Evolutionary conservation across 2,329 filamentous ascomycete species (phyloP).

Genomic region (Verticillium tricorpus): DNA sequence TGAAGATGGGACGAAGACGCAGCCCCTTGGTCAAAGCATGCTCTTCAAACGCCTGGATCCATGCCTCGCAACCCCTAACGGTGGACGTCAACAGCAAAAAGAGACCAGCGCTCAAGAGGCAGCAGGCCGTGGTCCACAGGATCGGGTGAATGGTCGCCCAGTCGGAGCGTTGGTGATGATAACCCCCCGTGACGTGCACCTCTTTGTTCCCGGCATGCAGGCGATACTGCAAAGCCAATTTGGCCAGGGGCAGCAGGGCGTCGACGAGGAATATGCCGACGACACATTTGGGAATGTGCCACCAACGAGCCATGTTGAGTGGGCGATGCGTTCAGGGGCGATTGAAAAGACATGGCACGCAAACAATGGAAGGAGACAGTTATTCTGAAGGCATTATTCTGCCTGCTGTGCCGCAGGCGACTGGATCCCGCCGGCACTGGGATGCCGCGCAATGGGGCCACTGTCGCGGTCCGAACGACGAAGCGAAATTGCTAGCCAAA

Average conservation of each 20-base stretch:
- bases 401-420: too few species aligned
- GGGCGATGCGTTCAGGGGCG: not conserved
- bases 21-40: not conserved
- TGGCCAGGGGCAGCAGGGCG: not conserved
- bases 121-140: not conserved
- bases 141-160: not conserved
- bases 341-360: too few species aligned
- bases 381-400: too few species aligned
- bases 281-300: not conserved
- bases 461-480: too few species aligned
- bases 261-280: not conserved
- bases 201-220: not conserved
- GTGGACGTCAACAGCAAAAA: not conserved
- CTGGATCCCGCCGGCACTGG: too few species aligned
- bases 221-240: not conserved
- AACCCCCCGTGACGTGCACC: not conserved
- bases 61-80: not conserved
- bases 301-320: not conserved
- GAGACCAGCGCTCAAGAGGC: not conserved
- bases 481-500: too few species aligned
- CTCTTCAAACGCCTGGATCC: not conserved
- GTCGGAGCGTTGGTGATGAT: not conserved
- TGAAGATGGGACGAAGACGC: not conserved
- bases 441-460: too few species aligned
- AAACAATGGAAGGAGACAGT: too few species aligned